These are phyloP conservation scores for Pelargonium cotyledonis DNA, from an alignment of 441 rosid genomes.

Conservation along the genomic window DNA sequence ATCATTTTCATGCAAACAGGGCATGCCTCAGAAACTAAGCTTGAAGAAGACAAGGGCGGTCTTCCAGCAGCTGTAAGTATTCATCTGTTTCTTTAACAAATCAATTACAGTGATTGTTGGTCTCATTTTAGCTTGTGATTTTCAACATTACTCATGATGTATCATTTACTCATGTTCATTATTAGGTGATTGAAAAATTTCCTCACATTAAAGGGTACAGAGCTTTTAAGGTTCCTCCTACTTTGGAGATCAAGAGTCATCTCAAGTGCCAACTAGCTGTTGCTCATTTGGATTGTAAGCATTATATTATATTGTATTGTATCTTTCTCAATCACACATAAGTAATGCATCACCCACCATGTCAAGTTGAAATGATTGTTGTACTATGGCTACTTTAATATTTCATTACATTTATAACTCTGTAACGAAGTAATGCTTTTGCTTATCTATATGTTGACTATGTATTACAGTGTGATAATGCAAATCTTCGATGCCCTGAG, in stretches of 20 bases:
- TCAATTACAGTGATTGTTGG: neutral
- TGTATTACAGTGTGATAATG: neutral
- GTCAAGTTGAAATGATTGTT: neutral
- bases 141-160: neutral
- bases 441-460: neutral
- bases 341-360: neutral
- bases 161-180: slow-evolving; percentile 17
- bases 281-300: slow-evolving; percentile 53
- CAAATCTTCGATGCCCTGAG: neutral
- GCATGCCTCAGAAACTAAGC: slow-evolving; percentile 48
- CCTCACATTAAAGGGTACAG: slow-evolving; percentile 66
- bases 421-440: neutral
- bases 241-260: slow-evolving; percentile 45
- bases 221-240: slow-evolving; percentile 56
- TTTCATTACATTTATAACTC: neutral
- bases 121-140: slow-evolving; percentile 9
- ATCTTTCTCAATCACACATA: slow-evolving; percentile 1
- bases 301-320: slow-evolving; percentile 7
- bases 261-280: slow-evolving; percentile 78
- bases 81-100: neutral
- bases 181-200: slow-evolving; percentile 70
- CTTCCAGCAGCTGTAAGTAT: slow-evolving; percentile 45
- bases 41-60: slow-evolving; percentile 43
- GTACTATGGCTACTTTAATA: neutral
- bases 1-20: slow-evolving; percentile 39